Evolutionary conservation across 2,329 filamentous ascomycete genomes (phyloP), one percentile per base, ranked within the genome.

Genomic region (Pseudopyricularia javanii): DNA sequence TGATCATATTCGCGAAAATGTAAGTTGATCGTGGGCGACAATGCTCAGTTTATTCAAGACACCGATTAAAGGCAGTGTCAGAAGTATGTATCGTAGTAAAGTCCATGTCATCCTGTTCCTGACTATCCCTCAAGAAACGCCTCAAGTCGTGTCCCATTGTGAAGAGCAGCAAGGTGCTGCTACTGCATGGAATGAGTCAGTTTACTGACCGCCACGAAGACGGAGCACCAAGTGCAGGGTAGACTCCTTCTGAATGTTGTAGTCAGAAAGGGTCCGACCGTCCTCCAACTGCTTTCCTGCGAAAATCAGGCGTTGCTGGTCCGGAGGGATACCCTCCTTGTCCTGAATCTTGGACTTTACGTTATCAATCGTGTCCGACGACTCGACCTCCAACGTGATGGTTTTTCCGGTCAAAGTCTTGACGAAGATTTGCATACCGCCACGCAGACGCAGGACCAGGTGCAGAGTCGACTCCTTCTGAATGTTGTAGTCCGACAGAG

Each of bases 401-500:
- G 82, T 85, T 75, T 84, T 85, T 32, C 82, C 82, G 1, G 82
- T 85, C 47, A 86, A 65, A 3, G 80, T 85, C 74, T 83, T 87
- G 60, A 85, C 83, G 59, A 86, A 85, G 57, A 85, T 85, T 11
- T 85, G 78, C 84, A 87, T 88, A 70, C 86, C 86, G 76, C 86
- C 86, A 71, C 86, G 85, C 6, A 91, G 81, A 65, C 87, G 84
- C 24, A 91, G 82, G 48, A 91, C 87, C 53, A 91, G 67, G 67
- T 91, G 87, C 1, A 91, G 77, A 0, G 88, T 91, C 1, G 83
- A 87, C 65, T 91, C 88, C 74, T 91, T 91, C 70, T 97, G 91
- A 48, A 96, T 96, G 75, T 96, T 96, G 82, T 96, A 96, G 68
- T 96, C 91, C 50, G 82, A 86, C 0, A 96, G 76, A 1, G 91